Evolutionary conservation across 2,329 filamentous ascomycete genomes (phyloP).

Genomic region (Xylaria arbuscula): DNA sequence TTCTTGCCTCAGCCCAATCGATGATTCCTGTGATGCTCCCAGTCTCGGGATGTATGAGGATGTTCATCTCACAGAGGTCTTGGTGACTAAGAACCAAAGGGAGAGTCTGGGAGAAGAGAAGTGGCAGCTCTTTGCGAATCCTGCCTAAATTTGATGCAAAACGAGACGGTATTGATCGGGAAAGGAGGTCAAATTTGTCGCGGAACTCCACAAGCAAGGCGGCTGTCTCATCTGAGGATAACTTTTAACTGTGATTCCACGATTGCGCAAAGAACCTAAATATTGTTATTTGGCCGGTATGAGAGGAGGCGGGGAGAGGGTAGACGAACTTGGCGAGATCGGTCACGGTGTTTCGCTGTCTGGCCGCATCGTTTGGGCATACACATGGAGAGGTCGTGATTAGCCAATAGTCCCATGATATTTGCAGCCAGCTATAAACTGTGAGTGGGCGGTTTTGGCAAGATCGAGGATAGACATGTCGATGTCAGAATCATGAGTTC

Average conservation of each 20-base stretch:
- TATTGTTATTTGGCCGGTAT: not conserved
- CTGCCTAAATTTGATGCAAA: conserved; percentile 20
- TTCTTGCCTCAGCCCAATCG: conserved; percentile 35
- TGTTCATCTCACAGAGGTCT: conserved; percentile 36
- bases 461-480: conserved; percentile 14
- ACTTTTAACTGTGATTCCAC: conserved; percentile 17
- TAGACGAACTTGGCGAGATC: conserved; percentile 23
- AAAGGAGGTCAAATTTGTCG: conserved; percentile 17
- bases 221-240: not conserved
- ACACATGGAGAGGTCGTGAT: conserved; percentile 12
- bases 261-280: conserved; percentile 31
- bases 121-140: conserved; percentile 13
- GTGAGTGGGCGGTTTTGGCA: conserved; percentile 11
- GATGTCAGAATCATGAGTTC: conserved; percentile 10
- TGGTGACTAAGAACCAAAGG: conserved; percentile 30
- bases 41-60: conserved; percentile 31
- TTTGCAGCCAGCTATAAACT: conserved; percentile 19
- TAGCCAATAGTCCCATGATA: conserved; percentile 24
- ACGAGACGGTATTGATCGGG: conserved; percentile 14
- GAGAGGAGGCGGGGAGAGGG: not conserved
- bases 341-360: conserved; percentile 20
- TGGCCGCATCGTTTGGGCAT: conserved; percentile 12
- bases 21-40: conserved; percentile 36
- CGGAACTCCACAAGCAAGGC: conserved; percentile 12
- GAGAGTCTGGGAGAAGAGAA: conserved; percentile 11